A percentile compares a stretch with the other conserved stretches of the same genome.
phyloP scores from a whole-genome alignment of 176 grass and related monocot species.

The Echinochloa phyllopogon region DNA sequence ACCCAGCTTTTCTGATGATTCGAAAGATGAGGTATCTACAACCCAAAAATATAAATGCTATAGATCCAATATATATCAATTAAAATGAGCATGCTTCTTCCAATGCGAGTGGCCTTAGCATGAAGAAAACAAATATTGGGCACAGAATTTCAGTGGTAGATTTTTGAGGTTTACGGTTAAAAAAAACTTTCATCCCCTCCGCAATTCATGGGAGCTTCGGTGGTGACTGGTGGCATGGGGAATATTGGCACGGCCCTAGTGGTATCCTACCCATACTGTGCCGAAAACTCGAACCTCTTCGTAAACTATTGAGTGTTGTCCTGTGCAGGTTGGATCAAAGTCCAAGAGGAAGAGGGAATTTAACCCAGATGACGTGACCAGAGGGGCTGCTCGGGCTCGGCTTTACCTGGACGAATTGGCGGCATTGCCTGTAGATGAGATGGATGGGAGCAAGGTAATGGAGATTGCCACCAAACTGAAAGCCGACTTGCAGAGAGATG shows the following conservation, averaged over 20 bases:
- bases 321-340: slow-evolving; percentile 67
- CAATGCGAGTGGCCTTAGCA: background rate
- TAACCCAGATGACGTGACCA: slow-evolving; percentile 76
- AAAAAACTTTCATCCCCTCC: background rate
- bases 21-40: slow-evolving; percentile 72
- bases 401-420: slow-evolving; percentile 73
- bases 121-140: background rate
- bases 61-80: slow-evolving; percentile 1
- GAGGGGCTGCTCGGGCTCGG: slow-evolving; percentile 72
- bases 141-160: background rate
- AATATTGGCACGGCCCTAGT: too few relatives aligned
- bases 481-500: slow-evolving; percentile 72
- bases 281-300: background rate
- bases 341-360: slow-evolving; percentile 57
- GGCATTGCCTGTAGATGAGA: slow-evolving; percentile 65
- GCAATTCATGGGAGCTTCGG: slow-evolving; percentile 10
- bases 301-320: slow-evolving; percentile 12
- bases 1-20: slow-evolving; percentile 43
- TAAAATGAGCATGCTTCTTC: slow-evolving; percentile 5
- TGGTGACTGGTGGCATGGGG: background rate
- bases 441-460: slow-evolving; percentile 60
- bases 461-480: slow-evolving; percentile 56
- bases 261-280: background rate
- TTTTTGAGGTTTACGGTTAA: background rate
- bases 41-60: slow-evolving; percentile 11